Base-by-base conservation (phyloP, 164 flowering plant genomes). In the Brasenia schreberi region DNA sequence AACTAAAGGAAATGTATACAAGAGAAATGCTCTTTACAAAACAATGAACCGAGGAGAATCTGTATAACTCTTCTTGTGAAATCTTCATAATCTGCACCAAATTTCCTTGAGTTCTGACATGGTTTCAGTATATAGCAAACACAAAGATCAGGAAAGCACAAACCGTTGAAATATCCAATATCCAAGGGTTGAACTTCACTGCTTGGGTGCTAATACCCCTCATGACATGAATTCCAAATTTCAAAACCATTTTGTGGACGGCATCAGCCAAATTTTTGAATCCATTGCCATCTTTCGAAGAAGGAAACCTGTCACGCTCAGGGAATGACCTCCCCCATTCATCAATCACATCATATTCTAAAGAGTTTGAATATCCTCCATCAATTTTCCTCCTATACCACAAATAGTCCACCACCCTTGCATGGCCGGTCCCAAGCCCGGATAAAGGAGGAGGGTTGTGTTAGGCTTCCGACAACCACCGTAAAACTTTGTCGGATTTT, bases 221-320 rank as follows among this genome's bases (percentile, higher is more conserved):
- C 99, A 91, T 94, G 52, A 91, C 90, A 83, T 94, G 99, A 77
- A 94, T 87, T 63, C 97, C 99, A 70, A 94, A 91, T 77, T 89
- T 86, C 77, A 91, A 78, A 65, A 96, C 97, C 95, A 89, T 81
- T 64, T 62, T 63, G 76, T 94, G 97, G 4, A 94, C 93, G 74
- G 79, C 81, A 67, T 76, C 73, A 23, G 96, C 96, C 42, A 88
- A 84, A 73, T 86, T 80, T 42, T 83, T 69, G 76, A 94, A 94
- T 61, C 99, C 97, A 66, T 80, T 82, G 18, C 95, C 97, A 59
- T 74, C 84, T 43, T 19, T 72, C 4, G 99, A 85, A 7, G 97
- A 94, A 63, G 97, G 96, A 95, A 96, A 91, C 66, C 99, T 76
- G 45, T n/a, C 81, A 0, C 93, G 92, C 64, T 91, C 99, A 19